Evolutionary conservation across 768 basidiomycete genomes (phyloP).

Genomic region (Xerocomellus intermedius): DNA sequence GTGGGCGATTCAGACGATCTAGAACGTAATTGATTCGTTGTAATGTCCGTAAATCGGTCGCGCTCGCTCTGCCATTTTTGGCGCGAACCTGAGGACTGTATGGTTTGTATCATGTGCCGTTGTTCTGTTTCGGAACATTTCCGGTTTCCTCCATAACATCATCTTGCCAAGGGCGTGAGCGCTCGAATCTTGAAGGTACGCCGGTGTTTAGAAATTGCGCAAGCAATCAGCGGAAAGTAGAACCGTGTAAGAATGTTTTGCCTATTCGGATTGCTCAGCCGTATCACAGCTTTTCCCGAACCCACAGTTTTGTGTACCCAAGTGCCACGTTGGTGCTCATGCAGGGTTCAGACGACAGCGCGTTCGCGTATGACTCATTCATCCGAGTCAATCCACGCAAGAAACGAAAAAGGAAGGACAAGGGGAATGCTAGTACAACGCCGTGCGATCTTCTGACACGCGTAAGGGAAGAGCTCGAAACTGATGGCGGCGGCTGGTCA

Average conservation of each 20-base stretch:
- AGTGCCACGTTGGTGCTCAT: conserved; percentile 2
- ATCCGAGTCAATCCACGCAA: conserved; percentile 49
- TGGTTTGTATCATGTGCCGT: not conserved
- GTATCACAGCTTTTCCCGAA: not conserved
- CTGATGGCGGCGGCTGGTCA: conserved; percentile 51
- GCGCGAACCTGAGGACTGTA: not conserved
- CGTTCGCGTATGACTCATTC: conserved; percentile 48
- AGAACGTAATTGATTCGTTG: conserved; percentile 16
- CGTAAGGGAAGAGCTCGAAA: conserved; percentile 43
- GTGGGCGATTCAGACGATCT: conserved; percentile 70
- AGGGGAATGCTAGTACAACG: conserved; percentile 30
- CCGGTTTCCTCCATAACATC: conserved; percentile 3
- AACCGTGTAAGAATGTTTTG: not conserved
- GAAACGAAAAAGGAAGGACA: conserved; percentile 43
- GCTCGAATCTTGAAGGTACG: too few species aligned
- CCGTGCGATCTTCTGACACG: conserved; percentile 41
- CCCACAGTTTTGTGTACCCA: not conserved
- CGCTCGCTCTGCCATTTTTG: not conserved
- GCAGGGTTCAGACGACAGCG: conserved; percentile 13
- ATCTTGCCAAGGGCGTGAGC: not conserved
- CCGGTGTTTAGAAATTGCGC: too few species aligned
- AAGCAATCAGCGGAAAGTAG: not conserved
- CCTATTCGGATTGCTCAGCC: not conserved
- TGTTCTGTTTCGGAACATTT: conserved; percentile 14
- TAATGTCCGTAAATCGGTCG: not conserved